These are phyloP conservation scores for Kwoniella sp. DNA, from an alignment of 768 basidiomycete species.

Conservation along the genomic window DNA sequence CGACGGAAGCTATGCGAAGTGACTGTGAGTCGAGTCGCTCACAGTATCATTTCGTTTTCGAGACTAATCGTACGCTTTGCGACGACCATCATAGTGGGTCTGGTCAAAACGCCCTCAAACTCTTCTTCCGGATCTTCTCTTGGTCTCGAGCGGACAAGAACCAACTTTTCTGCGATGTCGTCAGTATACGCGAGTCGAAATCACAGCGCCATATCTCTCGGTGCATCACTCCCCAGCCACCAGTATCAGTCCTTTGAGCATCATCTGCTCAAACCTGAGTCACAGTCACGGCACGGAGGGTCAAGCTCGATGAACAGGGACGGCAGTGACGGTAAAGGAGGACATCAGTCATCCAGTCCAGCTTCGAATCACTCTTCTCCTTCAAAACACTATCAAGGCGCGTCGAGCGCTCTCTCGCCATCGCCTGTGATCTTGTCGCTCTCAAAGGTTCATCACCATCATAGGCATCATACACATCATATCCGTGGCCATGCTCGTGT, in stretches of 20 bases:
- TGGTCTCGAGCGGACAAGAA: conserved; percentile 21
- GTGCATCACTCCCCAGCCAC: conserved; percentile 8
- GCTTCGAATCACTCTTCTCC: not conserved
- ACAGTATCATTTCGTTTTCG: too few relatives aligned
- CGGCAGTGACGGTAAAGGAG: not conserved
- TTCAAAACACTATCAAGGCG: not conserved
- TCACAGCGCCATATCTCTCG: conserved; percentile 4
- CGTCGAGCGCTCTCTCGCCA: not conserved
- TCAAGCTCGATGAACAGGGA: not conserved
- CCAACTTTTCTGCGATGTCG: conserved; percentile 26
- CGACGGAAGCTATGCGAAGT: conserved; percentile 16
- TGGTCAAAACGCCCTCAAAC: conserved; percentile 35
- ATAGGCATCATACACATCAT: conserved; percentile 21
- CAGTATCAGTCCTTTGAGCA: conserved; percentile 36
- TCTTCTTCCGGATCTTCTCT: conserved; percentile 36
- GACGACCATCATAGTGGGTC: conserved; percentile 2
- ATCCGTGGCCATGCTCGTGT: not conserved
- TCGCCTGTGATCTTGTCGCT: conserved; percentile 14
- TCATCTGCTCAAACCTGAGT: conserved; percentile 22
- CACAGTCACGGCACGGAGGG: not conserved
- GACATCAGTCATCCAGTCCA: not conserved
- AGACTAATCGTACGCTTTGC: not conserved
- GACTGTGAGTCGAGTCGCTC: conserved; percentile 34
- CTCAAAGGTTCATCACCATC: conserved; percentile 25
- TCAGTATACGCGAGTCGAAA: conserved; percentile 21